Evolutionary conservation across 352 stramenopile genomes (phyloP).

Genomic region (Globisporangium solare): DNA sequence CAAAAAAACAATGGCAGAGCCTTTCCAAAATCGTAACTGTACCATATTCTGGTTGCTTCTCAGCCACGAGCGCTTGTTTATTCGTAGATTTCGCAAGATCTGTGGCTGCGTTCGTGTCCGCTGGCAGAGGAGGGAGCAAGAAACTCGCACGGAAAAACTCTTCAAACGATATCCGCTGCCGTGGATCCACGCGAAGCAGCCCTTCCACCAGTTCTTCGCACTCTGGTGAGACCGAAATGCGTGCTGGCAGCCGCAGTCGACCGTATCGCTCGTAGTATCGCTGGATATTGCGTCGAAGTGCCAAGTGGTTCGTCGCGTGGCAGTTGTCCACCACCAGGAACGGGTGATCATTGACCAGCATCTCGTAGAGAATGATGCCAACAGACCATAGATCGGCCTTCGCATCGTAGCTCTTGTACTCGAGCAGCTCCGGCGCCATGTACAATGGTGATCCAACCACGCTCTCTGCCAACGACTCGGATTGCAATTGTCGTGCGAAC

Average conservation of each 20-base stretch:
- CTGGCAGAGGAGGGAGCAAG: conserved; percentile 47
- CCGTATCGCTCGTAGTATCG: conserved; percentile 67
- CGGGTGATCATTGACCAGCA: conserved; percentile 77
- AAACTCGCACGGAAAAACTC: conserved; percentile 72
- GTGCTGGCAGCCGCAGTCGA: conserved; percentile 41
- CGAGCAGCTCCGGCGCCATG: conserved; percentile 73
- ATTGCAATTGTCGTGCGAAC: conserved; percentile 61
- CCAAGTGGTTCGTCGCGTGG: conserved; percentile 76
- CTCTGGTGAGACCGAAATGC: conserved; percentile 51
- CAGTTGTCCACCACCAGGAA: conserved; percentile 73
- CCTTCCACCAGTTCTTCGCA: conserved; percentile 60
- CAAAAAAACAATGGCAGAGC: not conserved
- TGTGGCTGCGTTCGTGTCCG: conserved; percentile 15
- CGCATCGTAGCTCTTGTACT: conserved; percentile 85
- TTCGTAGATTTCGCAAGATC: conserved; percentile 34
- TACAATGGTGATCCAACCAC: conserved; percentile 77
- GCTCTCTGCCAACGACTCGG: conserved; percentile 74
- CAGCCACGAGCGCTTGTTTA: conserved; percentile 65
- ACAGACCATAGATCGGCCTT: conserved; percentile 81
- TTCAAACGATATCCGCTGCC: conserved; percentile 71
- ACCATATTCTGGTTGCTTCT: conserved; percentile 66
- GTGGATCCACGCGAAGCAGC: conserved; percentile 55
- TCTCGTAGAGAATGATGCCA: conserved; percentile 81
- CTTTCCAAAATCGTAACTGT: conserved; percentile 3
- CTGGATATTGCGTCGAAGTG: conserved; percentile 69